phyloP scores from a whole-genome alignment of 225 moss, liverwort and hornwort species.

The Climacium dendroides region DNA sequence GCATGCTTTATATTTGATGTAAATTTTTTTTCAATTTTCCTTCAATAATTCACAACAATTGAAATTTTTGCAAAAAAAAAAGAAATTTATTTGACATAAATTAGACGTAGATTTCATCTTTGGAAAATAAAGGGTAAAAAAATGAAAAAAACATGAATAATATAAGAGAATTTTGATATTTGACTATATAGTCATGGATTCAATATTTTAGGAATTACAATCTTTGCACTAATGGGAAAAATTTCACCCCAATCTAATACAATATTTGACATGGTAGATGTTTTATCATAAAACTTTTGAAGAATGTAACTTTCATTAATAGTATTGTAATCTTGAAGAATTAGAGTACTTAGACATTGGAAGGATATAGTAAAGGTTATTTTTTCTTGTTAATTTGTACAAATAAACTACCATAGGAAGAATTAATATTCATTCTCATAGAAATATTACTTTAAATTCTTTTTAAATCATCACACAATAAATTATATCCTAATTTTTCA shows the following conservation, averaged over 20 bases:
- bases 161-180: background rate
- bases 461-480: background rate
- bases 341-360: background rate
- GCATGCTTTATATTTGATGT: background rate
- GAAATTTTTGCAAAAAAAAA: background rate
- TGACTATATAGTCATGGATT: rapidly evolving
- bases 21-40: background rate
- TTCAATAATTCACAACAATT: background rate
- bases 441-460: background rate
- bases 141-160: rapidly evolving
- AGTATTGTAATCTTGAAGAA: background rate
- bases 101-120: background rate
- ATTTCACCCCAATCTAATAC: background rate
- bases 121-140: background rate
- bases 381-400: no score
- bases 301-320: background rate
- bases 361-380: no score
- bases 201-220: no score
- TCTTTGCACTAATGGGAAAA: background rate
- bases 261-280: background rate
- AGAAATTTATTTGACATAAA: background rate
- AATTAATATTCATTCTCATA: background rate
- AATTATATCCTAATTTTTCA: background rate
- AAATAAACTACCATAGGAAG: no score
- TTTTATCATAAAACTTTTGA: background rate